Conservation (phyloP, 768 basidiomycete genomes). For the Suillus variegatus region DNA sequence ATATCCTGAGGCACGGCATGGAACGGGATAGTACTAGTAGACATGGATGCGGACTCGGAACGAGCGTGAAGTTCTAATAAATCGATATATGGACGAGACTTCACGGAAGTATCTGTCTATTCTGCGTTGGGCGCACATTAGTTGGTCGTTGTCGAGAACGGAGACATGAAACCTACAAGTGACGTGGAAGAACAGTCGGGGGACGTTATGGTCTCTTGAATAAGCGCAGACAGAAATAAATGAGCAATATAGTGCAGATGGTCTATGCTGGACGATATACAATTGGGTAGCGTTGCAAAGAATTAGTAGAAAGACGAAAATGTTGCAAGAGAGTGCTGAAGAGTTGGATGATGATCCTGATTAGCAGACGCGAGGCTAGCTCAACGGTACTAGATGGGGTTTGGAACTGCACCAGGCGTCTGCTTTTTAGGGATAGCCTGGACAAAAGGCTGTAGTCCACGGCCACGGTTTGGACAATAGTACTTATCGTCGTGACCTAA, state of each 20-base stretch:
- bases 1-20: slow-evolving; percentile 17
- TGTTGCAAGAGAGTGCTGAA: background rate
- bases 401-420: background rate
- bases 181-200: background rate
- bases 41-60: slow-evolving; percentile 8
- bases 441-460: slow-evolving; percentile 18
- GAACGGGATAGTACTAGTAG: background rate
- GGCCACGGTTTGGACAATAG: slow-evolving; percentile 23
- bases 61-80: slow-evolving; percentile 2
- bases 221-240: background rate
- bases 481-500: background rate
- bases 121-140: slow-evolving; percentile 9
- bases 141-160: background rate
- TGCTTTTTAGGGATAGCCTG: slow-evolving; percentile 16
- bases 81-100: background rate
- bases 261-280: background rate
- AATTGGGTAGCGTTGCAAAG: background rate
- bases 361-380: slow-evolving; percentile 21
- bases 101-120: slow-evolving; percentile 9
- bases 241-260: slow-evolving; percentile 9
- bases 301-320: background rate
- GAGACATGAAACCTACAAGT: slow-evolving; percentile 8
- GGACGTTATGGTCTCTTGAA: background rate
- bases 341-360: slow-evolving; percentile 4
- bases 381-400: slow-evolving; percentile 12